phyloP scores from a whole-genome alignment of 2,329 filamentous ascomycete genomes.

The Tolypocladium ovalisporum region DNA sequence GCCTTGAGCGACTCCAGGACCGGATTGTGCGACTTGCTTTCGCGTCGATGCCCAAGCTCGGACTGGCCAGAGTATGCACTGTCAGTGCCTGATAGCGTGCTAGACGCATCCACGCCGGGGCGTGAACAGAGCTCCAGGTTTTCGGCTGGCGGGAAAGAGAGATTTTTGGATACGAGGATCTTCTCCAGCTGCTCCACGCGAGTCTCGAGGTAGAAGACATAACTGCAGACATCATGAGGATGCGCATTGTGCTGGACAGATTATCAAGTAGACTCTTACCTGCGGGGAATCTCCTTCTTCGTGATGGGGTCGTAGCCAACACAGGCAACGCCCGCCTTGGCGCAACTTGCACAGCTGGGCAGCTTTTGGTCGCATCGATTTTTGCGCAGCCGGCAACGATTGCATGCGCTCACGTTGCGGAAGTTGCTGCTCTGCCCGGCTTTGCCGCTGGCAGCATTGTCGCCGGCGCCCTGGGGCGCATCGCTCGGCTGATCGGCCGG shows the following conservation, averaged over 20 bases:
- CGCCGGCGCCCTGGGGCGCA: constrained; percentile 2
- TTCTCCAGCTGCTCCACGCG: constrained; percentile 75
- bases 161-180: constrained; percentile 56
- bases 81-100: constrained; percentile 19
- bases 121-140: constrained; percentile 55
- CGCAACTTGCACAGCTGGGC: constrained; percentile 82
- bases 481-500: constrained; percentile 19
- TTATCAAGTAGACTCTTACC: constrained; percentile 40
- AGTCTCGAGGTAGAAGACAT: constrained; percentile 90
- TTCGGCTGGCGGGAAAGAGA: constrained; percentile 61
- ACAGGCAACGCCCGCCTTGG: constrained; percentile 84
- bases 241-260: neutral
- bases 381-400: constrained; percentile 83
- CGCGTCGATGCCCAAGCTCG: constrained; percentile 15
- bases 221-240: constrained; percentile 38
- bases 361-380: constrained; percentile 91
- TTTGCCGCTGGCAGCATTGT: constrained; percentile 40
- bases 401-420: constrained; percentile 87
- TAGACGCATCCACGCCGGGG: constrained; percentile 25
- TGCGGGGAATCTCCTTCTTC: constrained; percentile 87
- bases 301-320: constrained; percentile 95
- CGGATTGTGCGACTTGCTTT: constrained; percentile 16
- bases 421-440: constrained; percentile 55
- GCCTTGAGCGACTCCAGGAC: constrained; percentile 20
- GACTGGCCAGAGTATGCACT: constrained; percentile 21